A percentile compares a stretch with the other conserved stretches of the same genome.
These are phyloP conservation scores for Fraxinus greggii DNA, from an alignment of 305 asterid genomes.

Conservation along the genomic window DNA sequence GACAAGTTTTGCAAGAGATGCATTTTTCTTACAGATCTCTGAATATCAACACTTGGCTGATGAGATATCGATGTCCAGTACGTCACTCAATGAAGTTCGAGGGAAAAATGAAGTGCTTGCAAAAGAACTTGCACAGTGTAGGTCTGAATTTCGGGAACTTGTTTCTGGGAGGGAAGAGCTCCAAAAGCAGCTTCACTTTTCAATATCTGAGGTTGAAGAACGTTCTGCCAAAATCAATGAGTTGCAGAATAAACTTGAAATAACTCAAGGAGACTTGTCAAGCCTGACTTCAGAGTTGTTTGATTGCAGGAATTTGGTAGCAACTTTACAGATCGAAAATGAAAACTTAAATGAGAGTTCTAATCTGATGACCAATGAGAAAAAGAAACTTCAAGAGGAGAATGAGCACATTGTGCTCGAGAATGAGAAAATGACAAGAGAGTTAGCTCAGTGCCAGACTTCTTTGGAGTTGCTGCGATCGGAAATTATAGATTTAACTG, in stretches of 20 bases:
- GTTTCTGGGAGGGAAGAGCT: constrained; percentile 54
- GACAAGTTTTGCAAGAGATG: constrained; percentile 67
- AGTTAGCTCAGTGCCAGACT: constrained; percentile 47
- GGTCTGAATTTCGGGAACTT: constrained; percentile 53
- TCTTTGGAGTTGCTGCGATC: constrained; percentile 47
- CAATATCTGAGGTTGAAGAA: constrained; percentile 56
- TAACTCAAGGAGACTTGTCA: constrained; percentile 56
- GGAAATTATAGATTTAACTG: constrained; percentile 35
- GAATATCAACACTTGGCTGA: constrained; percentile 57
- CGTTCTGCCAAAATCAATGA: constrained; percentile 53
- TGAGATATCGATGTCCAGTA: constrained; percentile 43
- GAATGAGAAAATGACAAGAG: constrained; percentile 51
- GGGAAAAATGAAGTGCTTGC: constrained; percentile 52
- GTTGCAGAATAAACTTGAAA: constrained; percentile 62
- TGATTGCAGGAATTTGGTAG: constrained; percentile 54
- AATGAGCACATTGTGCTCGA: constrained; percentile 44
- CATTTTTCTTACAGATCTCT: constrained; percentile 51
- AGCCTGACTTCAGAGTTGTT: constrained; percentile 58
- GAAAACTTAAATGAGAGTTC: constrained; percentile 47
- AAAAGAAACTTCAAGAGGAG: constrained; percentile 47
- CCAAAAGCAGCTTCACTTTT: constrained; percentile 51
- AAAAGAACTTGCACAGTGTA: constrained; percentile 53
- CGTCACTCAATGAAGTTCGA: constrained; percentile 50
- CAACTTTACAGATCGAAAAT: constrained; percentile 58
- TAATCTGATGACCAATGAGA: constrained; percentile 52